Percentiles rank a stretch among this genome's conserved stretches.
Evolutionary conservation across 257 asterid species (phyloP).

Genomic region (Salvia splendens): DNA sequence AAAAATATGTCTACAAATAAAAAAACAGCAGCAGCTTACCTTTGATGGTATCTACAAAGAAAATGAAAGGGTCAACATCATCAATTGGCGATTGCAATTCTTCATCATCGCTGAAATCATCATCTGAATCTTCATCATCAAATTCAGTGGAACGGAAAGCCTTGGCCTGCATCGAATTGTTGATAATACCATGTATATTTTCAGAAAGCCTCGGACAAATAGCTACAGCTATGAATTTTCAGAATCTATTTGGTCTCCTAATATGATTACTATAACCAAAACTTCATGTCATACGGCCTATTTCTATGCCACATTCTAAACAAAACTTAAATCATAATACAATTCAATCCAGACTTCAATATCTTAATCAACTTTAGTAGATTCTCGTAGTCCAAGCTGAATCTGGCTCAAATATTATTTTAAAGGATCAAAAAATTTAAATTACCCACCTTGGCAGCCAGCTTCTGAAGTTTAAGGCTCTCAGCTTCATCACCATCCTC

Average conservation of each 20-base stretch:
- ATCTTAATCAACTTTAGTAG: neutral
- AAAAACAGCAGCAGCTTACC: conserved; percentile 46
- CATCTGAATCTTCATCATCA: conserved; percentile 75
- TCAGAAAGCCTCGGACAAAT: neutral
- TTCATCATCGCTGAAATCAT: conserved; percentile 95
- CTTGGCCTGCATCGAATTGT: conserved; percentile 61
- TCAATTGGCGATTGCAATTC: conserved; percentile 96
- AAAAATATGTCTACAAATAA: neutral
- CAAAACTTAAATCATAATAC: neutral
- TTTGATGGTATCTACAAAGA: conserved; percentile 83
- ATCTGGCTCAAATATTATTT: neutral
- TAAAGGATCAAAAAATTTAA: neutral
- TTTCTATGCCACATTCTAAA: neutral
- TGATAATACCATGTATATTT: conserved; percentile 7
- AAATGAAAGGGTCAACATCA: conserved; percentile 90
- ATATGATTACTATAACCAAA: too few species aligned
- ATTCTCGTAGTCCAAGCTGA: neutral
- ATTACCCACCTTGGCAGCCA: conserved; percentile 85
- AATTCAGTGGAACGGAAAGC: conserved; percentile 69
- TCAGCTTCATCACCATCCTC: conserved; percentile 93
- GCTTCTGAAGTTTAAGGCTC: conserved; percentile 65
- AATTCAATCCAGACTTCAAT: neutral
- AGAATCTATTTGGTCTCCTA: too few species aligned
- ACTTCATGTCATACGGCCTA: too few species aligned
- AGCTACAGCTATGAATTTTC: neutral